These are phyloP conservation scores for Aaosphaeria pasadenensis DNA, from an alignment of 2,329 filamentous ascomycete species.

Conservation along the genomic window DNA sequence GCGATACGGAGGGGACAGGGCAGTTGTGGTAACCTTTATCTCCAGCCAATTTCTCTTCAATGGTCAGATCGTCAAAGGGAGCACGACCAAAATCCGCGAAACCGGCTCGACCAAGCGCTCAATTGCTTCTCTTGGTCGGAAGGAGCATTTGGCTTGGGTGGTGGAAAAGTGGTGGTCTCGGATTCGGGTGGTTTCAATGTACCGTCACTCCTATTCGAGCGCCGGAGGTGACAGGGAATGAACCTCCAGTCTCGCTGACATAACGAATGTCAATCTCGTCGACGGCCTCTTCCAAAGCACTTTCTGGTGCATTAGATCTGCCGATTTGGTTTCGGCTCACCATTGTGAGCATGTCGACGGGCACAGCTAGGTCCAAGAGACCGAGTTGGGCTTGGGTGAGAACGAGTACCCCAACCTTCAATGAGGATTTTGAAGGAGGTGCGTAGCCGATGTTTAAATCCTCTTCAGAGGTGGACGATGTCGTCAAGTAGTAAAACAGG, in stretches of 20 bases:
- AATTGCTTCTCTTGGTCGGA: slow-evolving; percentile 21
- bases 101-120: slow-evolving; percentile 30
- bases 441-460: slow-evolving; percentile 30
- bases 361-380: slow-evolving; percentile 28
- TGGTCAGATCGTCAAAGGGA: slow-evolving; percentile 8
- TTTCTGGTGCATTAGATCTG: slow-evolving; percentile 18
- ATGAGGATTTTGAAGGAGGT: slow-evolving; percentile 31
- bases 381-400: slow-evolving; percentile 27
- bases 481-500: slow-evolving; percentile 36
- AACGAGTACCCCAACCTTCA: slow-evolving; percentile 32
- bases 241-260: slow-evolving; percentile 35
- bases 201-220: slow-evolving; percentile 38
- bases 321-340: slow-evolving; percentile 25
- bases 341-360: slow-evolving; percentile 30
- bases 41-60: slow-evolving; percentile 35
- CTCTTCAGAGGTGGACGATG: slow-evolving; percentile 30
- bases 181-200: slow-evolving; percentile 1
- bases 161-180: background rate
- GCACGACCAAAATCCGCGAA: slow-evolving; percentile 27
- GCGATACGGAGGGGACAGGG: slow-evolving; percentile 7
- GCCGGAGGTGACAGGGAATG: slow-evolving; percentile 33
- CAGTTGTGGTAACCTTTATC: slow-evolving; percentile 33
- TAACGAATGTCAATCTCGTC: slow-evolving; percentile 38
- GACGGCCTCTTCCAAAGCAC: slow-evolving; percentile 26
- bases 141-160: slow-evolving; percentile 19